Evolutionary conservation across 495 filamentous ascomycete genomes (phyloP), one percentile per base, ranked within the genome.

Genomic region (Sabuloglossum arenarium): DNA sequence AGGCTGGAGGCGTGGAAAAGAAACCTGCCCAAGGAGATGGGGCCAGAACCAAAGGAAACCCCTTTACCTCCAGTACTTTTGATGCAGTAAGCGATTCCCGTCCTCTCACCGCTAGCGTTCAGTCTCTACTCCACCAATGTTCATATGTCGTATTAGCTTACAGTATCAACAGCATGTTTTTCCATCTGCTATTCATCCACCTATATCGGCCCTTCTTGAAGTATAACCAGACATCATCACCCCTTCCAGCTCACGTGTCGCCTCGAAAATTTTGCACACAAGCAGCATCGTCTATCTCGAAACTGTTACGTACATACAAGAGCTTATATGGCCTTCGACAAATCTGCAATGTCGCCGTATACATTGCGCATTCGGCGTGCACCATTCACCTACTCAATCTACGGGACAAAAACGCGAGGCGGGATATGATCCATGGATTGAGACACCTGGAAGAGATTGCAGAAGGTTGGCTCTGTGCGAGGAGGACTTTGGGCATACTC

Each of bases 121-220:
- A n/a, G n/a, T n/a, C n/a, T n/a, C n/a, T n/a, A n/a, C n/a, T n/a
- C n/a, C n/a, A n/a, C n/a, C n/a, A n/a, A n/a, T n/a, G n/a, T n/a
- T n/a, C n/a, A n/a, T n/a, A n/a, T n/a, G n/a, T n/a, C n/a, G n/a
- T n/a, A n/a, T 29, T 59, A 56, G 60, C 69, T 76, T 47, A 74
- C 62, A 37, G 0, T 30, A 37, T 53, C 3, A 11, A 21, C 60
- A 94, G 88, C 71, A 96, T 97, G 91, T 90, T 97, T 67, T 93
- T 88, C 66, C 89, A 97, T 62, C 76, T 95, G 1, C 84, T 96
- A 37, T 91, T 90, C 64, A 96, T 98, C 59, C 93, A 98, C 61
- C 80, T 97, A 9, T 98, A 94, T 71, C 86, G 91, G 4, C 90
- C 91, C 0, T 98, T 98, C 66, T 75, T 98, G 34, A 93, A 89